These are phyloP conservation scores for Apiospora pterosperma DNA, from an alignment of 2,329 filamentous ascomycete species.

Conservation along the genomic window DNA sequence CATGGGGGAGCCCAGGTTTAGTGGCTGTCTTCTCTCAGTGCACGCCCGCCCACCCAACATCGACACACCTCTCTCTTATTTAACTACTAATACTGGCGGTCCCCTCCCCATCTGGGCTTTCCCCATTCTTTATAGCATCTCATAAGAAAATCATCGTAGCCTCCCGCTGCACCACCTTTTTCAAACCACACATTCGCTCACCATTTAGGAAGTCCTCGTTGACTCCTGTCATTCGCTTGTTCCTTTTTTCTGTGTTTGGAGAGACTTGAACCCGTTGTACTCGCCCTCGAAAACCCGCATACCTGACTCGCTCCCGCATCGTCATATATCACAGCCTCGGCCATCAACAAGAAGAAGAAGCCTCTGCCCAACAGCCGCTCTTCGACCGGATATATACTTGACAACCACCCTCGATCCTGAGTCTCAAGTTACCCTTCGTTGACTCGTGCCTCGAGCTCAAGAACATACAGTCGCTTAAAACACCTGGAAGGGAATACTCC, in stretches of 20 bases:
- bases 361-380: conserved; percentile 13
- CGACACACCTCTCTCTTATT: background rate
- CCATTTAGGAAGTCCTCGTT: conserved; percentile 66
- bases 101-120: conserved; percentile 1
- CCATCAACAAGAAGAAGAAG: background rate
- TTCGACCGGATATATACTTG: conserved; percentile 16
- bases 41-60: conserved; percentile 1
- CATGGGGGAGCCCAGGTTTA: background rate
- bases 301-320: conserved; percentile 13
- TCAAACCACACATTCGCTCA: conserved; percentile 5
- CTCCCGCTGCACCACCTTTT: conserved; percentile 4
- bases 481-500: conserved; percentile 28
- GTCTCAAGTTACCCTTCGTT: conserved; percentile 21
- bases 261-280: conserved; percentile 29
- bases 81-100: conserved; percentile 2
- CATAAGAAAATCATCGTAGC: conserved; percentile 2
- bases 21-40: background rate
- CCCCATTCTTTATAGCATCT: conserved; percentile 3
- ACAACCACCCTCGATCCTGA: conserved; percentile 14
- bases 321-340: conserved; percentile 11
- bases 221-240: conserved; percentile 74
- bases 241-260: conserved; percentile 48
- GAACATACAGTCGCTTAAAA: conserved; percentile 32
- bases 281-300: conserved; percentile 22
- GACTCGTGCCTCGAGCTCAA: conserved; percentile 21